These are phyloP conservation scores for Plenodomus tracheiphilus DNA, from an alignment of 2,329 filamentous ascomycete genomes.

Conservation along the genomic window DNA sequence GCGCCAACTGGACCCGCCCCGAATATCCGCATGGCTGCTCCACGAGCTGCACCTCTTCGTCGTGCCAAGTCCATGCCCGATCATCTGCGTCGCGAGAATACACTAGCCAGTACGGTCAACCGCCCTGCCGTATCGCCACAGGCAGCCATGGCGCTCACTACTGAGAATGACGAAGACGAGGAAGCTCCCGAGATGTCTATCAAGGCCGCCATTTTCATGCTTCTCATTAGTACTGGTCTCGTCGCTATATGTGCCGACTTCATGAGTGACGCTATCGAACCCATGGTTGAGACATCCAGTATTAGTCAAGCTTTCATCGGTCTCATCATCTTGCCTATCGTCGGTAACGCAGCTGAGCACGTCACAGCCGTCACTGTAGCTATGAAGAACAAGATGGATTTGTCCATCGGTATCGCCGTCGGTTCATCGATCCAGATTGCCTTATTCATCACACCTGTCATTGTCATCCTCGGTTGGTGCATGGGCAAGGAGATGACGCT, in stretches of 20 bases:
- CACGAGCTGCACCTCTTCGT: conserved; percentile 29
- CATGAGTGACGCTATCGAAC: conserved; percentile 73
- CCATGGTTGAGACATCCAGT: conserved; percentile 62
- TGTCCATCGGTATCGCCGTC: conserved; percentile 79
- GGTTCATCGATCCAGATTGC: conserved; percentile 80
- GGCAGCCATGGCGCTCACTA: conserved; percentile 17
- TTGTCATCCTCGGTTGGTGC: conserved; percentile 78
- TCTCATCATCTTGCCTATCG: conserved; percentile 77
- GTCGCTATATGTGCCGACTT: conserved; percentile 70
- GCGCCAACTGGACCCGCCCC: conserved; percentile 37
- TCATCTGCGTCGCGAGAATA: conserved; percentile 33
- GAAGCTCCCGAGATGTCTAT: conserved; percentile 55
- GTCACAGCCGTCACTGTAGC: conserved; percentile 79
- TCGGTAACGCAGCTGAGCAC: conserved; percentile 83
- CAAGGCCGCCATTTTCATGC: conserved; percentile 59
- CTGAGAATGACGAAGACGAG: conserved; percentile 32
- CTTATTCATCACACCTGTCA: conserved; percentile 74
- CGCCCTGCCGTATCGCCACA: conserved; percentile 23
- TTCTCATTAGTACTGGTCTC: conserved; percentile 58
- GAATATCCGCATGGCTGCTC: conserved; percentile 39
- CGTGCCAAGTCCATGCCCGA: conserved; percentile 43
- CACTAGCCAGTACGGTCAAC: conserved; percentile 20
- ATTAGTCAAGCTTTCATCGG: conserved; percentile 77
- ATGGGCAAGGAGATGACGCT: conserved; percentile 71
- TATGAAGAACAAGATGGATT: conserved; percentile 82